Base-by-base conservation (phyloP, 768 basidiomycete species). In the Panaeolus papilionaceus region DNA sequence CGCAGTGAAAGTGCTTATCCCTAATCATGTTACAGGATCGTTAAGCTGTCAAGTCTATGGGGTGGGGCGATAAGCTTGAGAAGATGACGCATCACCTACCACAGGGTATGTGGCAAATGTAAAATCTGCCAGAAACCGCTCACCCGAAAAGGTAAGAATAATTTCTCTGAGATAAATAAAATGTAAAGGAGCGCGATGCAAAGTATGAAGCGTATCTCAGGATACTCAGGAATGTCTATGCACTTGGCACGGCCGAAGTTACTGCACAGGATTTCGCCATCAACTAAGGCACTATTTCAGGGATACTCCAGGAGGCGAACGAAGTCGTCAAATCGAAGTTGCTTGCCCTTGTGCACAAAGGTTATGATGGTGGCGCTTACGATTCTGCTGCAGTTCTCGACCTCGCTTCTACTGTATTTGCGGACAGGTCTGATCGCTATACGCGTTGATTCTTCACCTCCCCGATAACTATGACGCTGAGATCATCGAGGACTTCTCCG, bases 41-140 rank as follows among this genome's bases (percentile, higher is more conserved):
- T 63, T 3, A 42, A 67, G 6, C 62, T 61, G 10, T 68, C 20
- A 66, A 62, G 38, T 42, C 64, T 20, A 45, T 66, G 7, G 65
- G 67, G 11, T 67, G 67, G 62, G 65, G 39, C 38, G 45, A 70
- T 33, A 69, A 70, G 16, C 26, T 69, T 12, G n/a, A 47, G 3
- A 47, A 37, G 28, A 63, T 68, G 40, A 44, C 14, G 2, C 2
- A 23, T 26, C 1, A 3, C 26, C 14, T 11, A 51, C 49, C 49
- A 23, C 49, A 51, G 49, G 3, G 28, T 28, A 11, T 14, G 18
- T 45, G 16, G 23, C 23, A 51, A 14, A 51, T 51, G 14, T 10
- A 8, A 28, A 23, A 51, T 51, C 8, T 51, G 49, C 26, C 20
- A 23, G 18, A 26, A 28, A 26, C 49, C 49, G 26, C 26, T 51